These are phyloP conservation scores for Bombardia bombarda DNA, from an alignment of 495 filamentous ascomycete genomes.

Conservation along the genomic window DNA sequence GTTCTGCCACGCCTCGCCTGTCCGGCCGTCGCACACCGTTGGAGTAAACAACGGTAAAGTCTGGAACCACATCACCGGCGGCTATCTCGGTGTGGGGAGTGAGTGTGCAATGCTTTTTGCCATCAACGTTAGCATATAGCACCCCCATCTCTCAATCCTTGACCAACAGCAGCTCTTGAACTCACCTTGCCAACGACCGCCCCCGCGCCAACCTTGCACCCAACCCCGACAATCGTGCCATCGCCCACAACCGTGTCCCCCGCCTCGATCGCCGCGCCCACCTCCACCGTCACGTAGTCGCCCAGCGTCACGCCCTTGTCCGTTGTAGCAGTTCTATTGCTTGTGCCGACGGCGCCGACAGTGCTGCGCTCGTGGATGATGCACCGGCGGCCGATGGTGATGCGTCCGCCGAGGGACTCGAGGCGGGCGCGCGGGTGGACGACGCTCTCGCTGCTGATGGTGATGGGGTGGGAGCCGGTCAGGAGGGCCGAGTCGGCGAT, in stretches of 20 bases:
- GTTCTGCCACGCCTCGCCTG: conserved; percentile 42
- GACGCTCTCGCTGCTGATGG: conserved; percentile 62
- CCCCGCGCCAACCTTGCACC: conserved; percentile 51
- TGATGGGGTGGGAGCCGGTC: conserved; percentile 63
- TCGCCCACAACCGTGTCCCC: conserved; percentile 53
- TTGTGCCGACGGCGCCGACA: conserved; percentile 41
- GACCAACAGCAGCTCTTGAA: conserved; percentile 2
- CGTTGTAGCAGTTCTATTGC: background rate
- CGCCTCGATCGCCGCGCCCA: conserved; percentile 52
- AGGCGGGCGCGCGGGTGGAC: conserved; percentile 74
- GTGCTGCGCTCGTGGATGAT: conserved; percentile 66
- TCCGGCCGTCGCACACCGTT: conserved; percentile 50
- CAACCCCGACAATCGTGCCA: conserved; percentile 54
- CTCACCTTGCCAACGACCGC: conserved; percentile 58
- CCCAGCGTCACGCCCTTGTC: conserved; percentile 41
- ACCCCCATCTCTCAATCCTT: no score
- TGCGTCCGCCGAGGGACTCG: conserved; percentile 57
- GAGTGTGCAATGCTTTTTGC: conserved; percentile 44
- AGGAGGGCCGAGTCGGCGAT: conserved; percentile 71
- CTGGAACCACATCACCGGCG: conserved; percentile 47
- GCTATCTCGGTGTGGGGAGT: conserved; percentile 42
- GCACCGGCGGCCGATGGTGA: conserved; percentile 64
- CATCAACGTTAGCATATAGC: no score
- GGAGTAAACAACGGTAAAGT: conserved; percentile 60
- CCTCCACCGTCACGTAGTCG: conserved; percentile 53